phyloP scores from a whole-genome alignment of 495 filamentous ascomycete genomes.

The Podospora comata region DNA sequence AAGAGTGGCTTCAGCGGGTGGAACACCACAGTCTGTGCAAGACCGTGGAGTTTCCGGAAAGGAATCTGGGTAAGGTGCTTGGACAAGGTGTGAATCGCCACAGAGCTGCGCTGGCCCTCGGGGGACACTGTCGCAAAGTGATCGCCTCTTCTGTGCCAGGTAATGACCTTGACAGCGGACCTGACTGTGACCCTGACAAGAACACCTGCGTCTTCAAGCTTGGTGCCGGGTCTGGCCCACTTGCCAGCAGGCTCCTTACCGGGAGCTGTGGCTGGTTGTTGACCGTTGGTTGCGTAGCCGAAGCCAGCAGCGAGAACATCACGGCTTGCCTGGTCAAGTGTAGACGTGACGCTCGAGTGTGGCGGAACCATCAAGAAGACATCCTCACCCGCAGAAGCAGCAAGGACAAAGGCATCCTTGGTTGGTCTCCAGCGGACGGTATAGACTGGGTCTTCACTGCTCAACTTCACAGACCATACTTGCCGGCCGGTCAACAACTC shows the following conservation, averaged over 20 bases:
- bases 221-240: constrained; percentile 77
- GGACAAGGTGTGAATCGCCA: constrained; percentile 91
- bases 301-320: constrained; percentile 82
- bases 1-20: constrained; percentile 89
- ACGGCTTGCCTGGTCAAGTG: constrained; percentile 64
- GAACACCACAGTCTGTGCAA: constrained; percentile 87
- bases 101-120: constrained; percentile 69
- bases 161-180: constrained; percentile 81
- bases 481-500: constrained; percentile 83
- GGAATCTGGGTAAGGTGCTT: constrained; percentile 93
- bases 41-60: constrained; percentile 80
- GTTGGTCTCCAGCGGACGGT: constrained; percentile 86
- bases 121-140: constrained; percentile 93
- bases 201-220: constrained; percentile 72
- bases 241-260: constrained; percentile 73
- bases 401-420: constrained; percentile 74
- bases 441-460: constrained; percentile 79
- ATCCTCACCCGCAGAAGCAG: constrained; percentile 78
- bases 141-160: constrained; percentile 91
- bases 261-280: constrained; percentile 53
- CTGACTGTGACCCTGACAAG: constrained; percentile 75
- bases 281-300: constrained; percentile 75
- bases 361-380: constrained; percentile 76
- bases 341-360: constrained; percentile 32
- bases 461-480: constrained; percentile 77